These are phyloP conservation scores for Fraxinus nigra DNA, from an alignment of 305 asterid species.

Conservation along the genomic window DNA sequence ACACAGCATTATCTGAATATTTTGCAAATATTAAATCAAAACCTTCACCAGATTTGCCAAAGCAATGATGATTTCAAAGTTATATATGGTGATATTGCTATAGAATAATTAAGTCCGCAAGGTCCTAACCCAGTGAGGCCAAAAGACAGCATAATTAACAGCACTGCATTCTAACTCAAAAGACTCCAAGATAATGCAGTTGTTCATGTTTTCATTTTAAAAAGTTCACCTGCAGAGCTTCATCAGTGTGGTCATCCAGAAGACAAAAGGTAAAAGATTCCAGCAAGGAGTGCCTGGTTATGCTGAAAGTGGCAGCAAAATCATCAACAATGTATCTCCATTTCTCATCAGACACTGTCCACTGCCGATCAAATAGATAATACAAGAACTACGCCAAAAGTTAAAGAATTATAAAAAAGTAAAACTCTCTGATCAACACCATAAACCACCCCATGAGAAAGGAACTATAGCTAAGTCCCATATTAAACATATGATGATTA, in stretches of 20 bases:
- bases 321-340: slow-evolving; percentile 81
- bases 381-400: slow-evolving; percentile 71
- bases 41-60: slow-evolving; percentile 6
- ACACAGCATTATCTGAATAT: slow-evolving; percentile 10
- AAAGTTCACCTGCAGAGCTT: slow-evolving; percentile 65
- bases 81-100: neutral
- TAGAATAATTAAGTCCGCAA: slow-evolving; percentile 6
- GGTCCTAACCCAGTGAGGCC: neutral
- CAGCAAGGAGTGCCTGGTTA: slow-evolving; percentile 76
- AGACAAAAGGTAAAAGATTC: slow-evolving; percentile 85
- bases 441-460: neutral
- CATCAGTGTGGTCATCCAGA: slow-evolving; percentile 81
- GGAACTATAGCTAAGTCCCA: neutral
- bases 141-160: neutral
- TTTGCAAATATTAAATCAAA: slow-evolving; percentile 12
- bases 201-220: neutral
- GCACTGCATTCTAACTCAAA: slow-evolving; percentile 8
- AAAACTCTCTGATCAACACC: slow-evolving; percentile 4
- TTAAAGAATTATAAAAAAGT: slow-evolving; percentile 38
- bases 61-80: neutral
- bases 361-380: slow-evolving; percentile 84
- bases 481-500: slow-evolving; percentile 4
- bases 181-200: slow-evolving; percentile 12
- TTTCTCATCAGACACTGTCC: slow-evolving; percentile 64
- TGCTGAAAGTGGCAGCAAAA: slow-evolving; percentile 77